Evolutionary conservation across 495 filamentous ascomycete species (phyloP), one percentile per base, ranked within the genome.

Genomic region (Apiosordaria backusii): DNA sequence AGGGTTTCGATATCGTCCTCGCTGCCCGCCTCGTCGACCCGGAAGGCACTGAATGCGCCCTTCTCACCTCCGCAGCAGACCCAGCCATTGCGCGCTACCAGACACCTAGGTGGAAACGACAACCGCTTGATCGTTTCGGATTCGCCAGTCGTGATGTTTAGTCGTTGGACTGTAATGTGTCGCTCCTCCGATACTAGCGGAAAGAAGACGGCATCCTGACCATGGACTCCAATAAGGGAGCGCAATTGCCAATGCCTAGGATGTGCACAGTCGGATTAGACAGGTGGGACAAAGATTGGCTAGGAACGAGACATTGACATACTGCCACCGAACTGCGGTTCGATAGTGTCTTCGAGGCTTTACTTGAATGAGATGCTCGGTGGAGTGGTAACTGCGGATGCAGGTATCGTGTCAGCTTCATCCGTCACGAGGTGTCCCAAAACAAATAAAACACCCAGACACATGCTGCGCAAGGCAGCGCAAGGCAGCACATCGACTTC

Each of bases 161-260:
- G 83, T 5, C 83, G 84, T 76, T 88, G 92, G 52, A 99, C 82
- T 57, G 93, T 85, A 27, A 67, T 71, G 62, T 75, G 73, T 7
- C 61, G 35, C 29, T 54, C 77, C 67, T 77, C 76, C 68, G 84
- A 76, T 60, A 89, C 87, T 71, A 84, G 86, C 60, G 92, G 91
- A 70, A 94, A 95, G 81, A 93, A 96, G 69, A 99, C 84, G 68
- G 86, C 76, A 77, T 92, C 86, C 23, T 87, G 84, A 65, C 88
- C 85, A 62, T 91, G 88, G 27, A 87, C 89, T 75, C 90, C 94
- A 72, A 98, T 89, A 68, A 96, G 87, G 70, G 96, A 92, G 60
- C 93, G 91, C 58, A 99, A 85, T 78, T 99, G 95, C 81, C 88
- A 90, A 77, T 99, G 95, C 68, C 93, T 97, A 22, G 25, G 27